Evolutionary conservation across 352 stramenopile species (phyloP).

Genomic region (Pythium guiyangense): DNA sequence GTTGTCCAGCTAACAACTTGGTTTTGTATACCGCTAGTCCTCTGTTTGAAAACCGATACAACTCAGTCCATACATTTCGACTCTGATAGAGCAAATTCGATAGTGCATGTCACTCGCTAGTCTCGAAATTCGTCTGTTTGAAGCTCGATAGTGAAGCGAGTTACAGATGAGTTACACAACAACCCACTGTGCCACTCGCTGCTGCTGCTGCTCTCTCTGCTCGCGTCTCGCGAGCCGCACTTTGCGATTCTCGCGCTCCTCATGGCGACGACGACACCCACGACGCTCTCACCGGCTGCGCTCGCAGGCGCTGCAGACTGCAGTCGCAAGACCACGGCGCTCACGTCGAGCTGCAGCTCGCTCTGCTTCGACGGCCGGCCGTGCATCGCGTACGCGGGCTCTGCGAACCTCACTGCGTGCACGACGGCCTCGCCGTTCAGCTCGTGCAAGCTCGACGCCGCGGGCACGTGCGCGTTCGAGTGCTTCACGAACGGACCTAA

Average conservation of each 20-base stretch:
- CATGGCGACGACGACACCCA: not conserved
- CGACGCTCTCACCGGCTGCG: not conserved
- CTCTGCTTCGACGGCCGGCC: constrained; percentile 47
- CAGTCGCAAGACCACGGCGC: constrained; percentile 30
- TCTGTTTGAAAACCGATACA: too few relatives aligned
- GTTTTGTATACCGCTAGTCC: too few relatives aligned
- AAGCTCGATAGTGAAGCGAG: too few relatives aligned
- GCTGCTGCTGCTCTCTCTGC: not conserved
- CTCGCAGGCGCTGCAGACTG: constrained; percentile 20
- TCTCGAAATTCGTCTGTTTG: too few relatives aligned
- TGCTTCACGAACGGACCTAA: constrained; percentile 38
- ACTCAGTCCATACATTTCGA: too few relatives aligned
- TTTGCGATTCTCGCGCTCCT: not conserved
- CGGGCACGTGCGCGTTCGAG: constrained; percentile 34
- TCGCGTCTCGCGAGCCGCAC: too few relatives aligned
- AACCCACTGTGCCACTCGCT: too few relatives aligned
- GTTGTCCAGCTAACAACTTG: too few relatives aligned
- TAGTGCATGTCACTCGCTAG: too few relatives aligned
- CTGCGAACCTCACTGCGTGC: constrained; percentile 6
- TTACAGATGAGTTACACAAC: too few relatives aligned
- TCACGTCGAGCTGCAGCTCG: constrained; percentile 46
- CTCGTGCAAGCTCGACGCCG: constrained; percentile 18
- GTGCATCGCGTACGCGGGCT: constrained; percentile 40
- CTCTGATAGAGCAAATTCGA: too few relatives aligned
- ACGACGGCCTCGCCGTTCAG: constrained; percentile 17